Base-by-base conservation (phyloP, 495 filamentous ascomycete species). In the Penicillium coprophilum region DNA sequence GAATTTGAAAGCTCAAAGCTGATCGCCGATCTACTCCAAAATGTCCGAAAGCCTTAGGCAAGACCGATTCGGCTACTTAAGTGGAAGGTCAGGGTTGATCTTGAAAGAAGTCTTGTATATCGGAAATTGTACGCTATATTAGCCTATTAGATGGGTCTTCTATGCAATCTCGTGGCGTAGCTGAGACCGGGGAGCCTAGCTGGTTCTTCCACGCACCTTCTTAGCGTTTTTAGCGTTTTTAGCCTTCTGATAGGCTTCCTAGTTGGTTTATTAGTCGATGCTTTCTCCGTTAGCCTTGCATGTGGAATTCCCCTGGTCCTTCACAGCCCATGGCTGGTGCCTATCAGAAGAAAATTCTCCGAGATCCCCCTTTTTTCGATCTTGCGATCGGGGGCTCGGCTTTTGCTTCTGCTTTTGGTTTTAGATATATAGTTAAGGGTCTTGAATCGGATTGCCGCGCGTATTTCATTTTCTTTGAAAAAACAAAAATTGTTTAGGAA, bases 301-400 rank as follows among this genome's bases (percentile, higher is more conserved):
- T 27, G 43, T 28, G 46, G 23, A 51, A 47, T 44, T 44, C 41
- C 34, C 17, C 27, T 20, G 41, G 28, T 24, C 11, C 30, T 24
- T 21, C 20, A 38, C 28, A 4, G n/a, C 44, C 43, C 7, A 30
- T 46, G 46, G 51, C 21, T 51, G 53, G 58, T 15, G 32, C 32
- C 13, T n/a, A 15, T 44, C 43, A 48, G 41, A 44, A 53, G 34
- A n/a, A 41, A 67, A 67, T 50, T 67, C 64, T 67, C 64, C 64
- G 61, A 67, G 60, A 63, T 66, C 60, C 50, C n/a, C 57, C 17
- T 53, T 59, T 46, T 12, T 17, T 38, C 32, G 31, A 23, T 36
- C 27, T 40, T 45, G 45, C 19, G 49, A 53, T 56, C 32, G 28
- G 43, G 9, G 55, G 28, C 39, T 51, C 47, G 34, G 36, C 10